These are phyloP conservation scores for Trichoderma koningiopsis DNA, from an alignment of 2,329 filamentous ascomycete genomes.

Conservation along the genomic window DNA sequence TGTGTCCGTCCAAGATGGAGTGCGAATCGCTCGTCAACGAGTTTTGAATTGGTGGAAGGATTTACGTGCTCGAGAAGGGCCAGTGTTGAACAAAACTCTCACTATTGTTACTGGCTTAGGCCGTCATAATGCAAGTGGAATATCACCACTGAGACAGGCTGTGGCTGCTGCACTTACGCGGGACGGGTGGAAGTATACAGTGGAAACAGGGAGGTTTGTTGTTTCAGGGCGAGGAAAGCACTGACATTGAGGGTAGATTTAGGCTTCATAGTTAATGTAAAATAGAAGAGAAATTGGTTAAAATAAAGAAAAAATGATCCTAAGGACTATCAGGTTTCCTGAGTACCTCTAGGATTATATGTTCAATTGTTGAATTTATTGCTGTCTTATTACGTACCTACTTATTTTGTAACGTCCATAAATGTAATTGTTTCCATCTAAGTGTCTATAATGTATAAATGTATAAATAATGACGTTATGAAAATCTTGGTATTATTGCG, in stretches of 20 bases:
- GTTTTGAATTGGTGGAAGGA: conserved; percentile 76
- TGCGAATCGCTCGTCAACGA: conserved; percentile 71
- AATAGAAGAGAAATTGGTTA: neutral
- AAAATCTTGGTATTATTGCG: neutral
- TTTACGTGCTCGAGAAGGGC: conserved; percentile 61
- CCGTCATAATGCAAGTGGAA: conserved; percentile 74
- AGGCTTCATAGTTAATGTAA: neutral
- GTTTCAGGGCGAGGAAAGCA: conserved; percentile 59
- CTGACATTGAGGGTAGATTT: neutral
- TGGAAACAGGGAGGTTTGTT: conserved; percentile 69
- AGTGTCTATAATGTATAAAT: neutral
- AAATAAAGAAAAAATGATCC: neutral
- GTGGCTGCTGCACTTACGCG: conserved; percentile 74
- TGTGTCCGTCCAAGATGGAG: conserved; percentile 76
- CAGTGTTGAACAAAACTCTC: conserved; percentile 57
- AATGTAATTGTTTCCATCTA: neutral
- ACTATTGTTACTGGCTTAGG: conserved; percentile 81
- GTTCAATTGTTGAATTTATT: neutral
- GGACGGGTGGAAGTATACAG: conserved; percentile 82
- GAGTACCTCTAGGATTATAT: neutral
- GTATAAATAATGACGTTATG: neutral
- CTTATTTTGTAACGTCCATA: neutral
- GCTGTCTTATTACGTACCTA: neutral
- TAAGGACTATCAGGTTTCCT: neutral
- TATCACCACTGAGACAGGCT: conserved; percentile 73